Evolutionary conservation across 352 stramenopile genomes (phyloP), one percentile per base, ranked within the genome.

Genomic region (Phytophthora brassicae): DNA sequence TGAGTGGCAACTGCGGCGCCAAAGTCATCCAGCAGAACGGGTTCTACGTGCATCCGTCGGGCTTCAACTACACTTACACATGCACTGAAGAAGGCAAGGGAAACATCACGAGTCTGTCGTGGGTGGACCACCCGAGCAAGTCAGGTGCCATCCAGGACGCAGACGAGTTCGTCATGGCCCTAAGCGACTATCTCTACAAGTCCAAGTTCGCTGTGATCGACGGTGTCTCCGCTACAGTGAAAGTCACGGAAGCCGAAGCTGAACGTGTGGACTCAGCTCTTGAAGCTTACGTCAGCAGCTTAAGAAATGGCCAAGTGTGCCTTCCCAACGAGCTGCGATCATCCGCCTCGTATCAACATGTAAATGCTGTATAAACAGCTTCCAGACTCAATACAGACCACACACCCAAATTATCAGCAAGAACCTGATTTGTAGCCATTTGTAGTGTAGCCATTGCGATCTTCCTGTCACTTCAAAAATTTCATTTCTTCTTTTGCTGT

Each of bases 1-100:
- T 88, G 74, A 39, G 49, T 23, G 68, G 36, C 3, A 84, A 57
- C 52, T 90, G 83, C 44, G 83, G 77, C 14, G 67, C 45, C 41
- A 68, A 69, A 23, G 44, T 78, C 11, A 64, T 89, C 19, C 53
- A 76, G 17, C 56, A 75, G 35, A 90, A 92, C 60, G 82, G 82
- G 28, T 77, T 84, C 45, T 90, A 88, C 68, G 66, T 86, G 22
- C 80, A 92, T 55, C 64, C 77, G 19, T 73, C 74, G 3, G 80
- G 80, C 51, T 74, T 92, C 60, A 88, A 88, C 72, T 92, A 84
- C 55, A 69, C 66, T 13, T 92, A 84, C 67, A 77, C 66, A 54
- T 92, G 83, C 75, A 84, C 70, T 23, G 70, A 60, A 13, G 17
- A 53, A 28, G 56, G 53, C 13, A 55, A 36, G 1, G 83, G 83